Evolutionary conservation across 192 early-diverging fungal genomes (phyloP), one percentile per base, ranked within the genome.

Genomic region (Coemansia sp.): DNA sequence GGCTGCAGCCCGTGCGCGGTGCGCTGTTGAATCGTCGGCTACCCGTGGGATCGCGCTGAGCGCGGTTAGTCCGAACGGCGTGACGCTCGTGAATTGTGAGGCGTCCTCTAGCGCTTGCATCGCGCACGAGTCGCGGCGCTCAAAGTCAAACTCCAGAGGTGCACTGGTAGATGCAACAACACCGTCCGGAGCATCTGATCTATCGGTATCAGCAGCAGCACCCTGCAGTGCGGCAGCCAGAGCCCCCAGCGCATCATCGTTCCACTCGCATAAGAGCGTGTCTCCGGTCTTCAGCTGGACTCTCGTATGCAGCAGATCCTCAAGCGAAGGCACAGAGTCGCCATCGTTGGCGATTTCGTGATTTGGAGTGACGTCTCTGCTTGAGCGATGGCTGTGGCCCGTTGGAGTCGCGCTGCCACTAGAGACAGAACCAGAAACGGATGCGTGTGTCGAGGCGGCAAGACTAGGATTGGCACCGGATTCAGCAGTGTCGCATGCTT

Each of bases 221-320:
- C 53, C 72, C 4, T n/a, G 43, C 16, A 81, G 67, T 61, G 54
- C 79, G 0, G 74, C 57, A 14, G 76, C 48, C 37, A 81, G 64
- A 7, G 74, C 67, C 40, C 11, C 49, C 5, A 74, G 71, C 32
- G 67, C 70, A 2, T 76, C 74, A 5, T 57, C 61, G 32, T 44
- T 62, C 79, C 79, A 81, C 61, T 81, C 79, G 65, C 79, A 81
- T 16, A 81, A 22, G n/a, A 81, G 68, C 42, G 79, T 76, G 50
- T 81, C 74, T 37, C 79, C 79, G n/a, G 79, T 72, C 44, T 53
- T 59, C 44, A 81, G 58, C 48, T 40, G 41, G 6, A 81, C 70
- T 9, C 43, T 72, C 14, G 53, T 64, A 6, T 50, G 44, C 40
- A 76, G 32, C 2, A 81, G 38, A 11, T 69, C 66, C 1, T 63